phyloP scores from a whole-genome alignment of 2,329 filamentous ascomycete species.

The Aspergillus arachidicola region DNA sequence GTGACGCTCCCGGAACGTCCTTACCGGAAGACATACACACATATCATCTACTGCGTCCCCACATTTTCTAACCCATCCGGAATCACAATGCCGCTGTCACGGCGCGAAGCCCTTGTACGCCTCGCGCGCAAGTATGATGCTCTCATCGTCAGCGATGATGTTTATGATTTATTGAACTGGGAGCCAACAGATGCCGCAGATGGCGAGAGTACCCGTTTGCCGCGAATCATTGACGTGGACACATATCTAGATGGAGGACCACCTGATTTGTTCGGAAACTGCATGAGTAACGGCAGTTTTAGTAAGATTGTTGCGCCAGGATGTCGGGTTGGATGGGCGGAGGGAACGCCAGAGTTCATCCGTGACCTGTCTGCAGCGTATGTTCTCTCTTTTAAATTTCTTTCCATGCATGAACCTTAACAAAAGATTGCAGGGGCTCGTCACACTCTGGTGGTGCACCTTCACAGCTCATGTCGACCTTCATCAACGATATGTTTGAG shows the following conservation, averaged over 20 bases:
- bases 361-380: slow-evolving; percentile 59
- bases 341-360: slow-evolving; percentile 64
- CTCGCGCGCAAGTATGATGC: slow-evolving; percentile 78
- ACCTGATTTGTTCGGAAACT: slow-evolving; percentile 71
- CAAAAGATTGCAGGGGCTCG: slow-evolving; percentile 18
- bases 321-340: slow-evolving; percentile 78
- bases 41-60: slow-evolving; percentile 85
- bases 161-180: slow-evolving; percentile 92
- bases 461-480: slow-evolving; percentile 58
- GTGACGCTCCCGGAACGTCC: slow-evolving; percentile 46
- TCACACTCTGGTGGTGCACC: slow-evolving; percentile 58
- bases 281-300: slow-evolving; percentile 72
- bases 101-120: slow-evolving; percentile 68
- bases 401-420: slow-evolving; percentile 5
- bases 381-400: slow-evolving; percentile 26
- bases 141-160: slow-evolving; percentile 81
- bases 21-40: slow-evolving; percentile 76
- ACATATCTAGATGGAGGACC: slow-evolving; percentile 64
- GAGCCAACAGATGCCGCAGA: slow-evolving; percentile 36
- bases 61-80: slow-evolving; percentile 87
- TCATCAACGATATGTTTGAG: slow-evolving; percentile 55
- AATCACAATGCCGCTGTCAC: slow-evolving; percentile 72
- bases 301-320: slow-evolving; percentile 82
- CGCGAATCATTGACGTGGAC: slow-evolving; percentile 78
- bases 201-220: slow-evolving; percentile 32